Conservation (phyloP, 164 flowering plant species). For the Malania oleifera region DNA sequence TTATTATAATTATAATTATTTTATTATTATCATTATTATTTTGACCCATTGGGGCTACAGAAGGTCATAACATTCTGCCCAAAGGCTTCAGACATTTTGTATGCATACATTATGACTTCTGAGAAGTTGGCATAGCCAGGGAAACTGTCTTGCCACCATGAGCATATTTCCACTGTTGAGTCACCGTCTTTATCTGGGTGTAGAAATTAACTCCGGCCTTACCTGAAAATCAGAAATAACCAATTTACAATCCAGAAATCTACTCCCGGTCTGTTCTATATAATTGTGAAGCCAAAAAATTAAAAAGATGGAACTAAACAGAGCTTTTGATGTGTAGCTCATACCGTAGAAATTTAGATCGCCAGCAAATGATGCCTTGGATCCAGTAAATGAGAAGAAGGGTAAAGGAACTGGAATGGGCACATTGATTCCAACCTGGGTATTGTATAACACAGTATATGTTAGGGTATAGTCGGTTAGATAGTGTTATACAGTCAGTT, state of each 20-base stretch:
- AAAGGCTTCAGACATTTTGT: too few species aligned
- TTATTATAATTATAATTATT: too few species aligned
- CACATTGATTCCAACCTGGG: constrained; percentile 70
- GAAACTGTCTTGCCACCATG: constrained; percentile 28
- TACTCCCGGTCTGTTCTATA: not conserved
- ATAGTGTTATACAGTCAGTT: not conserved
- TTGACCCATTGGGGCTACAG: too few species aligned
- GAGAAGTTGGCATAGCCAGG: constrained; percentile 53
- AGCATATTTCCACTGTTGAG: constrained; percentile 70
- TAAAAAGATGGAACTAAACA: not conserved
- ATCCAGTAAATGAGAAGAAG: constrained; percentile 74
- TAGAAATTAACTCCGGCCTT: constrained; percentile 65
- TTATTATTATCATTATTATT: too few species aligned
- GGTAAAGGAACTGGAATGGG: constrained; percentile 78
- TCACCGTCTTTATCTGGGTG: constrained; percentile 65
- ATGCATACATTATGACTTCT: constrained; percentile 21
- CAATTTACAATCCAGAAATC: not conserved
- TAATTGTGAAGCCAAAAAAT: not conserved
- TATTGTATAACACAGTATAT: not conserved
- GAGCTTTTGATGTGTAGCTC: not conserved
- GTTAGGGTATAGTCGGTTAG: too few species aligned
- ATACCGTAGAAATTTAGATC: constrained; percentile 68
- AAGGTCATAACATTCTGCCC: too few species aligned
- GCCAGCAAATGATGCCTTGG: constrained; percentile 72
- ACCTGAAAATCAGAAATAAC: constrained; percentile 32